Evolutionary conservation across 192 early-diverging fungal genomes (phyloP).

Genomic region (Kappamyces sp.): DNA sequence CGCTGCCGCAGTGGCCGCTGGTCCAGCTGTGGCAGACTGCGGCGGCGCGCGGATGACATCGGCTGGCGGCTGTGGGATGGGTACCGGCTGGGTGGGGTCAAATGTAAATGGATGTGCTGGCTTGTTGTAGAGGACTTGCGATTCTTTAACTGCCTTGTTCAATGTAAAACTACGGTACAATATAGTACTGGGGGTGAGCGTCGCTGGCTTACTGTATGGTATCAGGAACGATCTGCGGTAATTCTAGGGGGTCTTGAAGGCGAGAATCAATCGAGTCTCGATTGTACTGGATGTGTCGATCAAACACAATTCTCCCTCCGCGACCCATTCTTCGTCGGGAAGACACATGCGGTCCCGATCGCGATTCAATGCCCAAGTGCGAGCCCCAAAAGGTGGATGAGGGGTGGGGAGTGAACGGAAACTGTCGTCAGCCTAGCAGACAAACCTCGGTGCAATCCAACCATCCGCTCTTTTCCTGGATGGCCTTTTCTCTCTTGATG

Average conservation of each 20-base stretch:
- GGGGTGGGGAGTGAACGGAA: neutral
- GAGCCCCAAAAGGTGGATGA: conserved; percentile 33
- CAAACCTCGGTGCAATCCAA: conserved; percentile 67
- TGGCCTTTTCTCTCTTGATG: conserved; percentile 44
- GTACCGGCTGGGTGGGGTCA: conserved; percentile 16
- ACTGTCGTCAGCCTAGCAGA: neutral
- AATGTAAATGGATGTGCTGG: conserved; percentile 25
- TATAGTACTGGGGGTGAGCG: conserved; percentile 3
- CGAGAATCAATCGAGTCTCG: conserved; percentile 1
- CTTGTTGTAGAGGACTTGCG: conserved; percentile 14
- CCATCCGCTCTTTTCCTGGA: conserved; percentile 54
- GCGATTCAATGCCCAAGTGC: conserved; percentile 27
- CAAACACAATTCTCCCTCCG: conserved; percentile 71
- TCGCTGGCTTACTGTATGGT: conserved; percentile 15
- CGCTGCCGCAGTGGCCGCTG: conserved; percentile 3
- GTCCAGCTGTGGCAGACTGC: conserved; percentile 1
- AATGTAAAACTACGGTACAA: conserved; percentile 20
- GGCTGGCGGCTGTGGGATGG: neutral
- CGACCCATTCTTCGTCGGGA: conserved; percentile 65
- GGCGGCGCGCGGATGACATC: conserved; percentile 7
- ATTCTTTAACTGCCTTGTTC: conserved; percentile 13
- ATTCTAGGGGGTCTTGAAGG: neutral
- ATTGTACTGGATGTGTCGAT: conserved; percentile 46
- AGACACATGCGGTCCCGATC: conserved; percentile 20
- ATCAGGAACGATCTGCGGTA: conserved; percentile 5